Evolutionary conservation across 169 alveolate genomes (phyloP).

Genomic region (Plasmodium ovale): DNA sequence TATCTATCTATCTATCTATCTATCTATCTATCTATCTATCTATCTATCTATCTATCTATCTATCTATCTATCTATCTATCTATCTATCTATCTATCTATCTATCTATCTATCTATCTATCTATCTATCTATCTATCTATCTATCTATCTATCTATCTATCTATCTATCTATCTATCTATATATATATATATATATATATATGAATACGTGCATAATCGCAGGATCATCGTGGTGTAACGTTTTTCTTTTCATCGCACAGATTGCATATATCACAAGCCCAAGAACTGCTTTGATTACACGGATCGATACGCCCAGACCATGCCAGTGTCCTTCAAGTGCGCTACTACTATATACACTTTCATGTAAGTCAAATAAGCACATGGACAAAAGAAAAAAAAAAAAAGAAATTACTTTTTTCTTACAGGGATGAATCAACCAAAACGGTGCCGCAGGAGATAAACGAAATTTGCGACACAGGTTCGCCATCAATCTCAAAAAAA

Average conservation of each 20-base stretch:
- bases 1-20: no score
- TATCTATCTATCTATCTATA: neutral
- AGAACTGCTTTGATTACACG: constrained; percentile 58
- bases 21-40: no score
- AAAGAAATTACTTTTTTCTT: constrained; percentile 7
- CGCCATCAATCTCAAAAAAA: no score
- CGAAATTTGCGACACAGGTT: constrained; percentile 76
- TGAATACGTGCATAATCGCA: no score
- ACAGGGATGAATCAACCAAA: constrained; percentile 66
- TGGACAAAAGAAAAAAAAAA: neutral
- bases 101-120: no score
- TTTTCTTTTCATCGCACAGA: constrained; percentile 5
- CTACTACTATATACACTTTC: no score
- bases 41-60: no score
- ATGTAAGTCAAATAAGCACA: neutral
- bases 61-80: no score
- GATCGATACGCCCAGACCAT: constrained; percentile 64
- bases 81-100: no score
- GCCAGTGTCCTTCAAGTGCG: constrained; percentile 56
- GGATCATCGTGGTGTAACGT: no score
- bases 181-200: neutral
- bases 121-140: no score
- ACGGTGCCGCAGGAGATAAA: constrained; percentile 73
- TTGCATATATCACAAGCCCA: constrained; percentile 44
- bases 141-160: no score